phyloP scores from a whole-genome alignment of 2,329 filamentous ascomycete genomes.

The Cladosporium sp. region DNA sequence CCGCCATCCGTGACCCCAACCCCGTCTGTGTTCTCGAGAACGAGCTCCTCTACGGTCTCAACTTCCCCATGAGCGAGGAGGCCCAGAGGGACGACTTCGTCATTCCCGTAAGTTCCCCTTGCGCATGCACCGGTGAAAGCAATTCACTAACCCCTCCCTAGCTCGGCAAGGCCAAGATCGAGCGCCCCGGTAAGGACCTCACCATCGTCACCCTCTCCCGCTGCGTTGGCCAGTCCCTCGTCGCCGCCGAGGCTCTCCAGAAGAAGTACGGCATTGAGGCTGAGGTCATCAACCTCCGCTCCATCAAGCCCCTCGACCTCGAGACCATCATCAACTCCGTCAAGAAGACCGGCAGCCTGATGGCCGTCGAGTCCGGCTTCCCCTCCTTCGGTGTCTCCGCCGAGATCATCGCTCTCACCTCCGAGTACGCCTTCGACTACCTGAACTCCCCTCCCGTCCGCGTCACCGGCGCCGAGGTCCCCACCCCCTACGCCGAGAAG shows the following conservation, averaged over 20 bases:
- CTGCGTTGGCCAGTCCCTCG: conserved; percentile 86
- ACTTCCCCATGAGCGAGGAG: conserved; percentile 95
- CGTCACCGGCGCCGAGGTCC: conserved; percentile 94
- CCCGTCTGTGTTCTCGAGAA: conserved; percentile 69
- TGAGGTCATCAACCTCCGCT: conserved; percentile 97
- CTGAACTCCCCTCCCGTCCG: conserved; percentile 89
- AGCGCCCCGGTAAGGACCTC: conserved; percentile 90
- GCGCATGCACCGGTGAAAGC: neutral
- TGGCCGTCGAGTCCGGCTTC: conserved; percentile 93
- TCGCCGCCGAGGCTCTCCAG: conserved; percentile 86
- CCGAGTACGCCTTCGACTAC: conserved; percentile 99
- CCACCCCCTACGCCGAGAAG: conserved; percentile 88
- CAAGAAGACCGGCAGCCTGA: conserved; percentile 94
- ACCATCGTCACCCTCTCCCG: conserved; percentile 94
- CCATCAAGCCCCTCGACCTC: conserved; percentile 92
- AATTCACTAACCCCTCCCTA: conserved; percentile 21
- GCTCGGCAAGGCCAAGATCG: conserved; percentile 98
- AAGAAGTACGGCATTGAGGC: conserved; percentile 93
- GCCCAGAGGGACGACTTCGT: conserved; percentile 97
- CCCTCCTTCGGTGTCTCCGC: conserved; percentile 88
- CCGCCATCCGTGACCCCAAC: conserved; percentile 96
- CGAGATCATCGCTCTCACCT: conserved; percentile 88
- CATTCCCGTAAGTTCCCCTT: conserved; percentile 56
- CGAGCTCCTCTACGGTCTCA: conserved; percentile 77
- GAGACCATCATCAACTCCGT: conserved; percentile 94